Evolutionary conservation across 345 rosid species (phyloP).

Genomic region (Syzygium aromaticum): DNA sequence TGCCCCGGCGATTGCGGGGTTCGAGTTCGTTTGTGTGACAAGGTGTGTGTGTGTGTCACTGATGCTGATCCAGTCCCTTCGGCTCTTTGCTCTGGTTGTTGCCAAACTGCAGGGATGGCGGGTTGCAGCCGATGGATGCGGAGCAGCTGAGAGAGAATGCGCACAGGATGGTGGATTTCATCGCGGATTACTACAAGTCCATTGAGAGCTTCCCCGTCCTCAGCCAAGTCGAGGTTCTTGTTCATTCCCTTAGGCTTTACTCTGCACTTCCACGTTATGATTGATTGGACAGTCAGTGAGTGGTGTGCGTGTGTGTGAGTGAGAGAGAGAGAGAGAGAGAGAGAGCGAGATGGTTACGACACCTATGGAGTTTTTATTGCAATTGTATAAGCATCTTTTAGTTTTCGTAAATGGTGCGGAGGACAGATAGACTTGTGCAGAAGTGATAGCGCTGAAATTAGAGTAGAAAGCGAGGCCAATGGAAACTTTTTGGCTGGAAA

Average conservation of each 20-base stretch:
- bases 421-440: not conserved
- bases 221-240: constrained; percentile 71
- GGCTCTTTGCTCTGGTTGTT: not conserved
- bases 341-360: not conserved
- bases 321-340: not conserved
- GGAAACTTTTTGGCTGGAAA: not conserved
- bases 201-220: constrained; percentile 77
- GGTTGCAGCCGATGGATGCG: constrained; percentile 56
- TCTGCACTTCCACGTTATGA: not conserved
- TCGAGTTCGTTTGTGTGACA: not conserved
- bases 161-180: constrained; percentile 86
- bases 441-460: not conserved
- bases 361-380: not conserved
- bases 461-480: not conserved
- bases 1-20: not conserved
- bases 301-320: not conserved
- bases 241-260: not conserved
- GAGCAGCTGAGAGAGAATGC: constrained; percentile 68
- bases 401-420: not conserved
- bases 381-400: not conserved
- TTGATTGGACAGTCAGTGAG: not conserved
- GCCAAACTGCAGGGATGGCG: not conserved
- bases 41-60: not conserved
- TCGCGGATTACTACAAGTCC: constrained; percentile 82
- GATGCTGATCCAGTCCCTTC: not conserved